These are phyloP conservation scores for Candida qinlingensis DNA, from an alignment of 805 yeast species.

Conservation along the genomic window DNA sequence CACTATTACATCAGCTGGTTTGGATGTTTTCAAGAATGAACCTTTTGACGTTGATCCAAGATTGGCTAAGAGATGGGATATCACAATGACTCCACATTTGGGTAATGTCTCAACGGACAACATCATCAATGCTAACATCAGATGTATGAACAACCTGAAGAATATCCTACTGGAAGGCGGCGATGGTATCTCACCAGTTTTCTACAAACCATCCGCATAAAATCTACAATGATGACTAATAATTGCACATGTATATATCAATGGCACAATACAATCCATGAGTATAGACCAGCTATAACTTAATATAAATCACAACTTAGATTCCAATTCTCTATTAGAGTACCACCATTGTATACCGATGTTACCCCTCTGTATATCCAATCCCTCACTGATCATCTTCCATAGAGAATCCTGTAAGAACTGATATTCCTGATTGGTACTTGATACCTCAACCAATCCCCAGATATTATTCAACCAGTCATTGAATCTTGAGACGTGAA, in stretches of 20 bases:
- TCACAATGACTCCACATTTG: constrained; percentile 55
- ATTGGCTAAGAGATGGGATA: constrained; percentile 53
- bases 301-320: constrained; percentile 8
- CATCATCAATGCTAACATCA: constrained; percentile 43
- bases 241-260: background rate
- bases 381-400: constrained; percentile 51
- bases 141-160: constrained; percentile 47
- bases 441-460: constrained; percentile 29
- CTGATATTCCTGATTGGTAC: constrained; percentile 30
- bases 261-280: background rate
- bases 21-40: constrained; percentile 69
- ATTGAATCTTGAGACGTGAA: constrained; percentile 37
- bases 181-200: constrained; percentile 1
- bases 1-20: constrained; percentile 58
- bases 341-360: constrained; percentile 64
- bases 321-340: constrained; percentile 21
- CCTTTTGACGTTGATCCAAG: constrained; percentile 46
- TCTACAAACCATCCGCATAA: background rate
- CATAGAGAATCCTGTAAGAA: constrained; percentile 41
- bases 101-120: constrained; percentile 65
- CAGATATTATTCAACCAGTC: constrained; percentile 44
- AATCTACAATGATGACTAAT: background rate
- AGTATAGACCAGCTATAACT: constrained; percentile 6
- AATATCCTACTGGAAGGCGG: constrained; percentile 21
- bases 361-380: constrained; percentile 51